Evolutionary conservation across 805 yeast species (phyloP).

Genomic region (Starmerella davenportii): DNA sequence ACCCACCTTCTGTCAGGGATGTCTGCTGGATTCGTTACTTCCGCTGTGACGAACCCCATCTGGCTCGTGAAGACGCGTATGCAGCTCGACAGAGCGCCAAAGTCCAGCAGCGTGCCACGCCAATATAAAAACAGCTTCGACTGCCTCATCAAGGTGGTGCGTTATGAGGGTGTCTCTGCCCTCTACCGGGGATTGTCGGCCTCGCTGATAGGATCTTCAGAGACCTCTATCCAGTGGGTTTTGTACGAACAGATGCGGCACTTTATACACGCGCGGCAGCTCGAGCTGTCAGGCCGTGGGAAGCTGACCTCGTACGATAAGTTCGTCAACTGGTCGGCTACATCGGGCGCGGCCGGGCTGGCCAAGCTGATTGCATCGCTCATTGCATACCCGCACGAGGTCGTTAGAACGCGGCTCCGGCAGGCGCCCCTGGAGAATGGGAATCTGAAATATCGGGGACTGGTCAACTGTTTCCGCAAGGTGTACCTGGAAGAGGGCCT

Average conservation of each 20-base stretch:
- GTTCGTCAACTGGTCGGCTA: slow-evolving; percentile 76
- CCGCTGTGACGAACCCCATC: slow-evolving; percentile 93
- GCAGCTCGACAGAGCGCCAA: slow-evolving; percentile 51
- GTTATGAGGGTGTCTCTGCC: slow-evolving; percentile 61
- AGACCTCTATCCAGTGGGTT: slow-evolving; percentile 90
- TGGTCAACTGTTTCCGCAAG: slow-evolving; percentile 68
- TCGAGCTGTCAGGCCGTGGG: background rate
- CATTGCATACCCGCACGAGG: slow-evolving; percentile 93
- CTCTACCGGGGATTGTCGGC: slow-evolving; percentile 86
- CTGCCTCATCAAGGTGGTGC: slow-evolving; percentile 51
- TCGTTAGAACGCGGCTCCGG: slow-evolving; percentile 82
- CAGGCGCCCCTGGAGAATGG: slow-evolving; percentile 81
- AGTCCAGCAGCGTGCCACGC: slow-evolving; percentile 22
- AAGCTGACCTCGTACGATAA: slow-evolving; percentile 29
- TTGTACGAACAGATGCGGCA: slow-evolving; percentile 85
- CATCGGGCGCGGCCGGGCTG: slow-evolving; percentile 94
- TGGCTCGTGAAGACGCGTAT: slow-evolving; percentile 92
- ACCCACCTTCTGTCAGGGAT: slow-evolving; percentile 77
- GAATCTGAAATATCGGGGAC: slow-evolving; percentile 70
- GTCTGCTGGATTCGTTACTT: slow-evolving; percentile 81
- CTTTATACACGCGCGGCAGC: slow-evolving; percentile 29
- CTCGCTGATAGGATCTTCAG: slow-evolving; percentile 81
- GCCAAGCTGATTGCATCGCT: slow-evolving; percentile 88
- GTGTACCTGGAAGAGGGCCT: slow-evolving; percentile 87
- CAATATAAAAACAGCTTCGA: slow-evolving; percentile 72